phyloP scores from a whole-genome alignment of 2,329 filamentous ascomycete species.

The Hyphodiscus sp. region DNA sequence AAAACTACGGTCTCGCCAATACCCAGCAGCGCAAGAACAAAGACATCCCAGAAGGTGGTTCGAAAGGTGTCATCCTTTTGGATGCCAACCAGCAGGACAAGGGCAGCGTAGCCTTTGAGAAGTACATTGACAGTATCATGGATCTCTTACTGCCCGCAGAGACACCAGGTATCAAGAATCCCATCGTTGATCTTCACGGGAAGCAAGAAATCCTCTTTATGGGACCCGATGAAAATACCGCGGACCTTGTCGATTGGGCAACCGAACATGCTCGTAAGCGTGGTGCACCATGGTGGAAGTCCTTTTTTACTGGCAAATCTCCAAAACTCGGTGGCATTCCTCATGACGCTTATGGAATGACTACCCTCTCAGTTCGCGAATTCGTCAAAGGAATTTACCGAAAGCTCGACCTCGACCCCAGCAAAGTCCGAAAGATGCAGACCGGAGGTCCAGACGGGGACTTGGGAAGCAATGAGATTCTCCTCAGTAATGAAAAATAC shows the following conservation, averaged over 20 bases:
- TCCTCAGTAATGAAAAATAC: constrained; percentile 94
- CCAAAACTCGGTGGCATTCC: constrained; percentile 94
- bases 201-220: constrained; percentile 97
- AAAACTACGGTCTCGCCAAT: constrained; percentile 97
- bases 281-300: constrained; percentile 98
- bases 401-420: constrained; percentile 84
- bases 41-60: constrained; percentile 96
- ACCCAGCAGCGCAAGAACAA: constrained; percentile 99
- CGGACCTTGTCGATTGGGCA: constrained; percentile 96
- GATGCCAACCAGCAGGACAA: constrained; percentile 94
- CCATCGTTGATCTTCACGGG: constrained; percentile 89
- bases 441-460: constrained; percentile 96
- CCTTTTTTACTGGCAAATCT: constrained; percentile 98
- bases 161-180: constrained; percentile 97
- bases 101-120: constrained; percentile 88
- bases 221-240: constrained; percentile 98
- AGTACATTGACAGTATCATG: constrained; percentile 98
- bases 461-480: constrained; percentile 94
- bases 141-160: constrained; percentile 84
- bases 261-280: constrained; percentile 84
- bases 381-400: constrained; percentile 96
- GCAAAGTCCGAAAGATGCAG: constrained; percentile 85
- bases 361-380: constrained; percentile 89
- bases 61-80: constrained; percentile 94
- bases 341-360: constrained; percentile 96